Evolutionary conservation across 306 rosid species (phyloP).

Genomic region (Cucurbita pepo): DNA sequence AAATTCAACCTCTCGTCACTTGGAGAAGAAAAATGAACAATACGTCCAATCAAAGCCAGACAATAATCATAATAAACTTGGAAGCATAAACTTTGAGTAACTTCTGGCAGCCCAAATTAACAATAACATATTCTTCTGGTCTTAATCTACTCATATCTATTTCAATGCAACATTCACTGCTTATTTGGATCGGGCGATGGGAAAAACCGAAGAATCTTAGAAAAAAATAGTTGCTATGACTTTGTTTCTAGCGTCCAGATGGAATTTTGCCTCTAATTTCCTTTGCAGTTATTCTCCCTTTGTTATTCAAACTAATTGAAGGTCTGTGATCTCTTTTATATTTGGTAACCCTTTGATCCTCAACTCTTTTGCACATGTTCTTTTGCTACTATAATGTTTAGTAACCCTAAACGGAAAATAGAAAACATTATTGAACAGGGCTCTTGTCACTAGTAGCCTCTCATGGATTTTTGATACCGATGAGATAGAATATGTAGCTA

Average conservation of each 20-base stretch:
- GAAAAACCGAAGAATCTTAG: not conserved
- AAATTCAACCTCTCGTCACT: not conserved
- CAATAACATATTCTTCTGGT: not conserved
- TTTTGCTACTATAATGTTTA: not conserved
- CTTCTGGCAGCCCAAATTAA: not conserved
- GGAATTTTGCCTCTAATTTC: not conserved
- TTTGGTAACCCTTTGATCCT: not conserved
- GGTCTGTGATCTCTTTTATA: not conserved
- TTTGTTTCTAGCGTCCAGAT: not conserved
- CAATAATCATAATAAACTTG: not conserved
- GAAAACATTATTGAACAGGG: too few species aligned
- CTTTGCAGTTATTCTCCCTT: not conserved
- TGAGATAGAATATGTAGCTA: not conserved
- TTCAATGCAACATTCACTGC: not conserved
- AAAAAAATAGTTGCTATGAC: not conserved
- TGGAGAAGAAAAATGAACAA: not conserved
- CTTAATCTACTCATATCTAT: not conserved
- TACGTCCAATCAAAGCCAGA: not conserved
- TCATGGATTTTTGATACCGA: not conserved
- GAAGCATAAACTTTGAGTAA: not conserved
- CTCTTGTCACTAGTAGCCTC: not conserved
- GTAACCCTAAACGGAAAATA: too few species aligned
- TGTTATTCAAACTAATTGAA: not conserved
- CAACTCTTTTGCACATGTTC: not conserved
- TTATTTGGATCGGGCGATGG: not conserved